Conservation (phyloP, 345 rosid genomes). For the Limnanthes douglasii region DNA sequence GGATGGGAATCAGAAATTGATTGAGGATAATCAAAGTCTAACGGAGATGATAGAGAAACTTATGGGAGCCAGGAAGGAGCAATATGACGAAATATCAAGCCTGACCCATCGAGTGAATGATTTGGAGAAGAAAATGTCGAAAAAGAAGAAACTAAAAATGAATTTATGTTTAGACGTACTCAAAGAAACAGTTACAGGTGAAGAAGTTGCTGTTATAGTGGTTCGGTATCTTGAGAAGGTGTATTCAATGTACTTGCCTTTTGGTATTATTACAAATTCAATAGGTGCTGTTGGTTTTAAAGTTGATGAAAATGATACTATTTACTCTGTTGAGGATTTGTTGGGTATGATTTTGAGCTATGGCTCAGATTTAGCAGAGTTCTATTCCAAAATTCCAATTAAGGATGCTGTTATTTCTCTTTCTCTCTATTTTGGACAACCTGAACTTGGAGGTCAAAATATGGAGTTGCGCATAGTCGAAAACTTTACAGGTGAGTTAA, state of each 20-base stretch:
- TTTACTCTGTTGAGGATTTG: slow-evolving; percentile 73
- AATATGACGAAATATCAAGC: too few relatives aligned
- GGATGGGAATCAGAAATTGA: too few relatives aligned
- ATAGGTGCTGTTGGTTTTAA: slow-evolving; percentile 57
- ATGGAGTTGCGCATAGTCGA: slow-evolving; percentile 87
- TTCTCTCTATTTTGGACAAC: slow-evolving; percentile 93
- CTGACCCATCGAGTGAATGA: too few relatives aligned
- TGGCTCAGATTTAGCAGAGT: slow-evolving; percentile 57
- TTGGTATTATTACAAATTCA: slow-evolving; percentile 48
- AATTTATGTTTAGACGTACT: too few relatives aligned
- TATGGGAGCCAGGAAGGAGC: too few relatives aligned
- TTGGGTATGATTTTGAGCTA: slow-evolving; percentile 73
- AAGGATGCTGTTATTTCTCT: slow-evolving; percentile 73
- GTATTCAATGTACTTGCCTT: slow-evolving; percentile 61
- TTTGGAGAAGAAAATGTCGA: too few relatives aligned
- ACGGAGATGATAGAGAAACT: too few relatives aligned
- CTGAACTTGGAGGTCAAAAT: slow-evolving; percentile 85
- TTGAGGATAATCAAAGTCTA: too few relatives aligned
- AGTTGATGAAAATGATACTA: slow-evolving; percentile 28
- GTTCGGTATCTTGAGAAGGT: slow-evolving; percentile 85
- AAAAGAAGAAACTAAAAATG: too few relatives aligned
- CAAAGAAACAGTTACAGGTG: too few relatives aligned
- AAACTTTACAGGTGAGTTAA: slow-evolving; percentile 87
- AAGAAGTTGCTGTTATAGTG: slow-evolving; percentile 83
- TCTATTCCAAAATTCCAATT: slow-evolving; percentile 48